A percentile compares a stretch with the other conserved stretches of the same genome.
These are phyloP conservation scores for Neckera pumila DNA, from an alignment of 225 moss, liverwort and hornwort species.

Conservation along the genomic window DNA sequence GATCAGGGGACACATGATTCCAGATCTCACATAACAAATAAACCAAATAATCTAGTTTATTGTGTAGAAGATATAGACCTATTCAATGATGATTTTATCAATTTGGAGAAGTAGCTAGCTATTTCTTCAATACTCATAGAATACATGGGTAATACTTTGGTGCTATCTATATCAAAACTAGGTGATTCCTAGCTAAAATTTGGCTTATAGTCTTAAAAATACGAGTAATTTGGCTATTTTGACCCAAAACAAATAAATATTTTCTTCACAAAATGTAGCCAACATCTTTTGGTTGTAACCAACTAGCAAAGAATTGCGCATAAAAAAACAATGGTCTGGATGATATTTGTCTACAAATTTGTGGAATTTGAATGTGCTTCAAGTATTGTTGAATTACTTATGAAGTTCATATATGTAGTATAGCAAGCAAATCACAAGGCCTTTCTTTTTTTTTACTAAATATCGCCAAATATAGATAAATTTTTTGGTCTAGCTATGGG, in stretches of 20 bases:
- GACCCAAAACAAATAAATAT: neutral
- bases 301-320: fast-evolving
- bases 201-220: neutral
- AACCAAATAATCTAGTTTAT: no score
- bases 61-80: neutral
- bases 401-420: no score
- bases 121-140: neutral
- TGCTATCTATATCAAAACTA: neutral
- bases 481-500: fast-evolving
- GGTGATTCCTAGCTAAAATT: neutral
- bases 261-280: neutral
- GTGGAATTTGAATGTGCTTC: neutral
- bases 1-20: no score
- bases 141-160: neutral
- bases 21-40: no score
- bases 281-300: neutral
- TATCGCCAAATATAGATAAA: fast-evolving
- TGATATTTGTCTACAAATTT: neutral
- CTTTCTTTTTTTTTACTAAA: neutral
- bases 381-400: no score
- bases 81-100: neutral
- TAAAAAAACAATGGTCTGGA: neutral
- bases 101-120: neutral
- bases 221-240: neutral
- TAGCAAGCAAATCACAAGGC: neutral